Evolutionary conservation across 371 early-diverging fungal genomes (phyloP).

Genomic region (Nematocida displodere): DNA sequence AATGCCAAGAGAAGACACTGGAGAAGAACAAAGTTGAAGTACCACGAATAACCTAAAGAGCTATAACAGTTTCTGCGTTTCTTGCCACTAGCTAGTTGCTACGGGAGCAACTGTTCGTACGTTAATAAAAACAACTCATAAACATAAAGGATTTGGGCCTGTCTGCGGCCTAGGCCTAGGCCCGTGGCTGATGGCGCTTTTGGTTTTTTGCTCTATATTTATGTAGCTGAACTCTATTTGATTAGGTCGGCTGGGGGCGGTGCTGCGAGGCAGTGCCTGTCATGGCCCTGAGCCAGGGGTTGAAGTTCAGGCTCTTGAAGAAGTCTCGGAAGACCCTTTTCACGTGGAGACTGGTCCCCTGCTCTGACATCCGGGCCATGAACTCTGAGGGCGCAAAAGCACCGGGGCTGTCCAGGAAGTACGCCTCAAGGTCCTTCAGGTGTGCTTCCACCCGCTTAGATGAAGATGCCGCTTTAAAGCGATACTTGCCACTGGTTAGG

Average conservation of each 20-base stretch:
- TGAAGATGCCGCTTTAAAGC: not conserved
- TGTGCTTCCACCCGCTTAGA: not conserved
- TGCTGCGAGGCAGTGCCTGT: too few relatives aligned
- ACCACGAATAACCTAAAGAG: conserved; percentile 21
- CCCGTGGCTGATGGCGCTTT: too few relatives aligned
- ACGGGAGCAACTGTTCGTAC: too few relatives aligned
- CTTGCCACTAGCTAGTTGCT: not conserved
- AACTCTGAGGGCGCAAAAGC: not conserved
- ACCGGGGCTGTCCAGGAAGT: conserved; percentile 6
- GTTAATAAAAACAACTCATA: too few relatives aligned
- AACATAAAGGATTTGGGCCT: too few relatives aligned
- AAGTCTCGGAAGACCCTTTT: conserved; percentile 22
- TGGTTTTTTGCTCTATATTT: too few relatives aligned
- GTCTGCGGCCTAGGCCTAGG: too few relatives aligned
- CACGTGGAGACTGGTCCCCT: not conserved
- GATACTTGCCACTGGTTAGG: not conserved
- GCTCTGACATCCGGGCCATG: not conserved
- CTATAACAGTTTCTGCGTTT: not conserved
- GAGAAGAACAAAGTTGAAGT: conserved; percentile 60
- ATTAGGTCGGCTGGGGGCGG: too few relatives aligned
- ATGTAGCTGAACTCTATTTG: too few relatives aligned
- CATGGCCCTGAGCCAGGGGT: too few relatives aligned
- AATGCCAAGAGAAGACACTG: conserved; percentile 63
- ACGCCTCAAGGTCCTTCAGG: not conserved
- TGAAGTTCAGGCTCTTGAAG: not conserved